phyloP scores from a whole-genome alignment of 768 basidiomycete genomes.

The Kwoniella heveanensis region DNA sequence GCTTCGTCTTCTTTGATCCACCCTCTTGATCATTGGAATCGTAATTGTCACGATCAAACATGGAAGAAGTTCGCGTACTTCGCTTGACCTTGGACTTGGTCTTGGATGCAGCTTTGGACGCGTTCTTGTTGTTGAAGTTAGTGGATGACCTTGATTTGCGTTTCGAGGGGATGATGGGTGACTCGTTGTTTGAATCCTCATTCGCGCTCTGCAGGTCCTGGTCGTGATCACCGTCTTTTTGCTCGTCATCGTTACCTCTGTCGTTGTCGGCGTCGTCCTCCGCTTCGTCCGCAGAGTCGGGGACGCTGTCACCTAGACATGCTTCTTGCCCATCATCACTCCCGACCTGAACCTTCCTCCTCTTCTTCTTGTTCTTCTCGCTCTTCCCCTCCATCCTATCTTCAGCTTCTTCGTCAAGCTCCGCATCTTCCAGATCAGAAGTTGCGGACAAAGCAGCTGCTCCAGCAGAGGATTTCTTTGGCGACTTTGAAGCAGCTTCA shows the following conservation, averaged over 20 bases:
- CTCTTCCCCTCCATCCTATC: background rate
- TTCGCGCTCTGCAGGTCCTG: background rate
- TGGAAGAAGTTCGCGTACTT: too few species aligned
- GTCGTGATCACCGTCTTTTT: too few species aligned
- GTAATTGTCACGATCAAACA: background rate
- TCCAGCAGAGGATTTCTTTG: background rate
- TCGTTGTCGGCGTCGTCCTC: constrained; percentile 5
- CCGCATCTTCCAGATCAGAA: background rate
- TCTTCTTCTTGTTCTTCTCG: constrained; percentile 21
- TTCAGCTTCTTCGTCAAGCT: background rate
- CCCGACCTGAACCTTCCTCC: background rate
- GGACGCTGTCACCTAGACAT: background rate
- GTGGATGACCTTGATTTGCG: background rate
- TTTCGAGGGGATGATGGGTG: background rate
- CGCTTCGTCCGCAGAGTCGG: constrained; percentile 25
- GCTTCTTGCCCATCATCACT: constrained; percentile 12
- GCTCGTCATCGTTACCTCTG: too few species aligned
- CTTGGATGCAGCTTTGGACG: too few species aligned
- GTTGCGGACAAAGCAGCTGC: background rate
- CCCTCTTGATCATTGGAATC: background rate
- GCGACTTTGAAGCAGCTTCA: background rate
- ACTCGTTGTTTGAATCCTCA: background rate
- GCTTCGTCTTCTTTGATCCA: constrained; percentile 19
- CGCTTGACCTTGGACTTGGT: too few species aligned
- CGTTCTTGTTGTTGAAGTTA: too few species aligned